Conservation (phyloP, 805 yeast species). For the Helenozyma baotianmanensis region DNA sequence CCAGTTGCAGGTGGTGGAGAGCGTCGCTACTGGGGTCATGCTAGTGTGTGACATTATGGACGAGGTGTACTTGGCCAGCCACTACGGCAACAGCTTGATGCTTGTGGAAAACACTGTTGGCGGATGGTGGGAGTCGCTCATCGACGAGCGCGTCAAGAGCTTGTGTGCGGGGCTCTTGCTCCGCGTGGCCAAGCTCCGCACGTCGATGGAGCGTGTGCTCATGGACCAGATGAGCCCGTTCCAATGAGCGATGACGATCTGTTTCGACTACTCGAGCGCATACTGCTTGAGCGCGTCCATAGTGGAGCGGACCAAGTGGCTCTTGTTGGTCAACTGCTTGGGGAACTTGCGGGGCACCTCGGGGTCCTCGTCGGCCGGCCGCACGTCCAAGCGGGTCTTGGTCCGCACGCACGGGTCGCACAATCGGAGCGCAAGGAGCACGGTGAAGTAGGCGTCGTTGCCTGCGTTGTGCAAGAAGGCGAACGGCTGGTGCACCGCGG, state of each 20-base stretch:
- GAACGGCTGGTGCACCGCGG: constrained; percentile 17
- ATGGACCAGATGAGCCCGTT: constrained; percentile 30
- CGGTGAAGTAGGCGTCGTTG: constrained; percentile 25
- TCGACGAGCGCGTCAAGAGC: constrained; percentile 34
- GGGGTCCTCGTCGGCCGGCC: constrained; percentile 1
- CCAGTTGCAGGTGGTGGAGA: constrained; percentile 33
- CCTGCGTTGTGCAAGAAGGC: constrained; percentile 25
- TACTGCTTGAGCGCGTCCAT: not conserved
- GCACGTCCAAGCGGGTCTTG: constrained; percentile 1
- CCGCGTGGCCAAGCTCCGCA: constrained; percentile 18
- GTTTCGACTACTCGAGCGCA: not conserved
- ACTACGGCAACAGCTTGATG: constrained; percentile 14
- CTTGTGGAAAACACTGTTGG: constrained; percentile 25
- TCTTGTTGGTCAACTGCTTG: constrained; percentile 1
- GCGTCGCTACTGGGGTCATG: constrained; percentile 34
- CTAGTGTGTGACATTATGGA: constrained; percentile 33
- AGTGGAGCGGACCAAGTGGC: constrained; percentile 2
- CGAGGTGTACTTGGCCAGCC: constrained; percentile 19
- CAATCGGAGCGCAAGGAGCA: constrained; percentile 20
- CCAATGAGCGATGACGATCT: no score
- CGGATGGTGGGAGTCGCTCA: constrained; percentile 30
- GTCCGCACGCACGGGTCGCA: constrained; percentile 19
- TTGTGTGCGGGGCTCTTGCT: constrained; percentile 38
- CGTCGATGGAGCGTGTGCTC: constrained; percentile 25
- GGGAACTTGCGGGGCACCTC: not conserved